Percentiles rank a stretch among this genome's conserved stretches.
Evolutionary conservation across 345 rosid species (phyloP).

Genomic region (Syzygium grande): DNA sequence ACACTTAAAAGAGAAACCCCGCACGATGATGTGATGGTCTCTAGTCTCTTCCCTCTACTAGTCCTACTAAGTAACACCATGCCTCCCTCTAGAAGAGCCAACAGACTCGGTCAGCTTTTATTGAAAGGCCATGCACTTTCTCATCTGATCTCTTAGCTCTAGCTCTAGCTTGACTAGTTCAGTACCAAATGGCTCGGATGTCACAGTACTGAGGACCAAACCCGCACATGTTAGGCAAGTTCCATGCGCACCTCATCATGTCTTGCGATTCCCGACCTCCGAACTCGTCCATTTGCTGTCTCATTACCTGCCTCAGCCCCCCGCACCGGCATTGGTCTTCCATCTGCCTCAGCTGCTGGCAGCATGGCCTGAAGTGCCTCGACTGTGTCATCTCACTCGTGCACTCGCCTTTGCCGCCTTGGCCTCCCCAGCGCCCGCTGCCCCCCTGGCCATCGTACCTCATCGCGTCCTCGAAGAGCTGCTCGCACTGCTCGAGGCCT

Average conservation of each 20-base stretch:
- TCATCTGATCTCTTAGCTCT: not conserved
- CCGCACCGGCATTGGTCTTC: conserved; percentile 3
- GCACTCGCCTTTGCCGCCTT: not conserved
- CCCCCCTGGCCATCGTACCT: not conserved
- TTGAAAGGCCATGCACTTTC: not conserved
- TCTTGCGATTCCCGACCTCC: not conserved
- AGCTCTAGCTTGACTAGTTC: not conserved
- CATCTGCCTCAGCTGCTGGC: conserved; percentile 4
- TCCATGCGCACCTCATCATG: not conserved
- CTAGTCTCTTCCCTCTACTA: not conserved
- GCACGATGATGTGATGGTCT: not conserved
- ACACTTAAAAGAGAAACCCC: not conserved
- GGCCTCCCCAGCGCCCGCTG: not conserved
- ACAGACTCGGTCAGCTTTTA: not conserved
- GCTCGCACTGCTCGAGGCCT: conserved; percentile 22
- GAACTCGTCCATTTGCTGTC: not conserved
- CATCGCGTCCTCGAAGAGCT: not conserved
- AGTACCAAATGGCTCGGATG: not conserved
- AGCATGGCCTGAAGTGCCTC: conserved; percentile 1
- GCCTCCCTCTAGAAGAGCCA: not conserved
- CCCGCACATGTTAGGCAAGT: not conserved
- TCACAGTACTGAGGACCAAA: not conserved
- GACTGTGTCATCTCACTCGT: not conserved
- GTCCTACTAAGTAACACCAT: not conserved
- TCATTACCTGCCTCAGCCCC: conserved; percentile 1